A percentile compares a stretch with the other conserved stretches of the same genome.
phyloP scores from a whole-genome alignment of 2,329 filamentous ascomycete genomes.

The Mycosphaerelloides madeirae region DNA sequence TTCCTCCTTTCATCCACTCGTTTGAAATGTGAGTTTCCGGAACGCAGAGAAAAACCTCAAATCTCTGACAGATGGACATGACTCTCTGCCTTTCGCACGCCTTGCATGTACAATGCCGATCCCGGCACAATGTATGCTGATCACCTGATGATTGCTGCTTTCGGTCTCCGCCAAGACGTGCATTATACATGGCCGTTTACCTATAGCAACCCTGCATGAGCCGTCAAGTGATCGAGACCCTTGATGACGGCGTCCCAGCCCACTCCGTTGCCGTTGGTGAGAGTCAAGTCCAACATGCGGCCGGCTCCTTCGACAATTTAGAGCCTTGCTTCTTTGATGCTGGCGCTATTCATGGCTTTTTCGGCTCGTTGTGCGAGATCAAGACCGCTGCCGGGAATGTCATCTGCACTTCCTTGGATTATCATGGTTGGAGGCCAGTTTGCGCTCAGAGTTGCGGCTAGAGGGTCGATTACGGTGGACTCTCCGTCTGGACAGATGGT shows the following conservation, averaged over 20 bases:
- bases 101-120: too few relatives aligned
- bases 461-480: constrained; percentile 15
- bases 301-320: constrained; percentile 12
- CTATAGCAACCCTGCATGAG: too few relatives aligned
- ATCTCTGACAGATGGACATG: too few relatives aligned
- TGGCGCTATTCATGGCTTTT: constrained; percentile 13
- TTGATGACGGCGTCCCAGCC: constrained; percentile 16
- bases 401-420: constrained; percentile 17
- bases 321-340: constrained; percentile 14
- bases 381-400: constrained; percentile 15
- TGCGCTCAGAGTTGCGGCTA: constrained; percentile 12
- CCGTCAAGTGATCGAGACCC: constrained; percentile 8
- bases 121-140: too few relatives aligned
- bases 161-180: too few relatives aligned
- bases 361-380: constrained; percentile 13
- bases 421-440: constrained; percentile 19
- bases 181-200: too few relatives aligned
- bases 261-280: constrained; percentile 10
- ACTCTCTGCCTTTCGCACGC: too few relatives aligned
- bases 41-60: too few relatives aligned
- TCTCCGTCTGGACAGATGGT: constrained; percentile 18
- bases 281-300: constrained; percentile 22
- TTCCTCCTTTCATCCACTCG: too few relatives aligned
- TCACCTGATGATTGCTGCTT: too few relatives aligned
- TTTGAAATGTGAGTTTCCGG: too few relatives aligned